Conservation (phyloP, 202 grass and related monocot genomes). For the Schoenoplectus tabernaemontani region DNA sequence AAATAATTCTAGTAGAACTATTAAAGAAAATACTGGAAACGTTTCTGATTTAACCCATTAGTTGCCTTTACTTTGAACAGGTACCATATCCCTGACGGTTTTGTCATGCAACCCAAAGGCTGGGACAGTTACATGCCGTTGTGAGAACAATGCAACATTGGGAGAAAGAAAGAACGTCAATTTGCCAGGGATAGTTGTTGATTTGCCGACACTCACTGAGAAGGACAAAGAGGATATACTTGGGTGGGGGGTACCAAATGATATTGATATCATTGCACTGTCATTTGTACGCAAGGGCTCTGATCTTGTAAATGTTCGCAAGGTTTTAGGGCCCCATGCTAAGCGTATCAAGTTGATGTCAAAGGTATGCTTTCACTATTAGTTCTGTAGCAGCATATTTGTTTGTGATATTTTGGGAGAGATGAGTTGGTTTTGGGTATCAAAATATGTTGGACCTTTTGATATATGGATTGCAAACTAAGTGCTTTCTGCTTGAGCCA, state of each 20-base stretch:
- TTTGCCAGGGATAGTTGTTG: constrained; percentile 83
- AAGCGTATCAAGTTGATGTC: constrained; percentile 92
- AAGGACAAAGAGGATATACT: constrained; percentile 90
- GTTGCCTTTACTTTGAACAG: neutral
- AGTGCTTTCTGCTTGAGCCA: neutral
- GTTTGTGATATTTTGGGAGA: neutral
- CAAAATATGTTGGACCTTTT: neutral
- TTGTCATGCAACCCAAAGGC: constrained; percentile 66
- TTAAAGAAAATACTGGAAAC: neutral
- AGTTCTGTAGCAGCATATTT: neutral
- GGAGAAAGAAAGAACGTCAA: constrained; percentile 97
- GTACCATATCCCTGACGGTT: constrained; percentile 67
- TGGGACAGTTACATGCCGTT: constrained; percentile 82
- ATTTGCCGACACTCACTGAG: constrained; percentile 79
- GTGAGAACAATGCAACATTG: constrained; percentile 76
- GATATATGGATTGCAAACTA: neutral
- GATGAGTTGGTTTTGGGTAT: neutral
- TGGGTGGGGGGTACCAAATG: constrained; percentile 81
- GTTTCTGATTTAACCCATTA: neutral
- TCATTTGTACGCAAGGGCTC: constrained; percentile 94
- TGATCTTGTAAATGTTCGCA: constrained; percentile 70
- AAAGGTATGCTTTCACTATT: constrained; percentile 48
- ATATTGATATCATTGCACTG: constrained; percentile 88
- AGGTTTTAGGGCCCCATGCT: constrained; percentile 66
- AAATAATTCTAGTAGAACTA: neutral